Conservation (phyloP, 2,329 filamentous ascomycete species). For the Fusarium transvaalense region DNA sequence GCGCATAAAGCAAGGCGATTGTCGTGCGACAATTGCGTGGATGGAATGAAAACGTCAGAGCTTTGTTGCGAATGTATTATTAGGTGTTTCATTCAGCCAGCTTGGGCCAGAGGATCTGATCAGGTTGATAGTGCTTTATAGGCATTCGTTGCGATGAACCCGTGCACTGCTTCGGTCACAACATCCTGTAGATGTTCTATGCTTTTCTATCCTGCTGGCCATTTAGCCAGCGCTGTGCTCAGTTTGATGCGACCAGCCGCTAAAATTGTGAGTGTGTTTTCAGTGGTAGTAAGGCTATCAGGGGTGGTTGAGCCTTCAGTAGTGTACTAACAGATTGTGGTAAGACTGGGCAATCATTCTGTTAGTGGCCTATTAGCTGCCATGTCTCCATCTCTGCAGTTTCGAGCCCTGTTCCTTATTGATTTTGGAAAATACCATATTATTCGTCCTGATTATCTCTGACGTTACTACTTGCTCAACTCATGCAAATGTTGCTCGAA, state of each 20-base stretch:
- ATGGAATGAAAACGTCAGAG: not conserved
- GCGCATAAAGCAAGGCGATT: not conserved
- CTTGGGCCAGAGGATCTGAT: not conserved
- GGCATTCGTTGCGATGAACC: too few relatives aligned
- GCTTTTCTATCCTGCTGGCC: not conserved
- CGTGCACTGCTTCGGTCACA: not conserved
- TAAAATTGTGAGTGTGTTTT: not conserved
- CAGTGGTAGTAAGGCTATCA: not conserved
- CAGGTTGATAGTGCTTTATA: too few relatives aligned
- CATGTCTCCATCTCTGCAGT: too few relatives aligned
- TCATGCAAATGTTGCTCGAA: too few relatives aligned
- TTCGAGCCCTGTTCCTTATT: too few relatives aligned
- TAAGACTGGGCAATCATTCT: too few relatives aligned
- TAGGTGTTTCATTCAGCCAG: slow-evolving; percentile 7
- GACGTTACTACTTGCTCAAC: too few relatives aligned
- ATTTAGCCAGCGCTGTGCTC: not conserved
- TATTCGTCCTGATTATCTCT: too few relatives aligned
- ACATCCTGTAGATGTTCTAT: too few relatives aligned
- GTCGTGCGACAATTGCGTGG: not conserved
- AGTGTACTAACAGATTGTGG: too few relatives aligned
- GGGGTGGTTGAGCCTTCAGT: not conserved
- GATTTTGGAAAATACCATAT: too few relatives aligned
- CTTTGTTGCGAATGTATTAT: slow-evolving; percentile 5
- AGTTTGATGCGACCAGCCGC: not conserved
- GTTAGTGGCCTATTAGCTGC: too few relatives aligned